Base-by-base conservation (phyloP, 2,329 filamentous ascomycete genomes). In the Apiospora pterosperma region DNA sequence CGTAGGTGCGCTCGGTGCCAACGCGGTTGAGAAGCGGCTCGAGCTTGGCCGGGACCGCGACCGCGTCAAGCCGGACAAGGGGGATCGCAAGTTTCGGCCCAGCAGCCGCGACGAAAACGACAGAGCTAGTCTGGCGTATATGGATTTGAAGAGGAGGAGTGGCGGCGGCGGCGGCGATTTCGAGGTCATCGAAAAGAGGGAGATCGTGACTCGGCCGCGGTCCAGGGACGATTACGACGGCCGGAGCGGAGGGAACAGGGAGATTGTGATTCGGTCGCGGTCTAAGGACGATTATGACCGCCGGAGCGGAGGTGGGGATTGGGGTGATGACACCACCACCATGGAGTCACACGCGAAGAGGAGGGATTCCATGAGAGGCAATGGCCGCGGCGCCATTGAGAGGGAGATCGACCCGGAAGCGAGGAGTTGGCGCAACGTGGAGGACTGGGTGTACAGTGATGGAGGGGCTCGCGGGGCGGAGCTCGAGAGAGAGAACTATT, bases 1-100 rank as follows among this genome's bases (percentile, higher is more conserved):
- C 4, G 83, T 85, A 0, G 84, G 84, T 3, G 84, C 84, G 4
- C 76, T 87, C 11, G 84, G 83, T 5, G 84, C 84, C 14, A 87
- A 76, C 60, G 74, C 73, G 21, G 70, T 74, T 12, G 73, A 74
- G 71, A 75, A 73, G 67, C 68, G 71, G 23, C 66, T 77, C 36
- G 72, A 76, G 64, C 61, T 66, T 4, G 69, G 70, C 16, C 72
- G 73, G n/a, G 71, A 71, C n/a, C 66, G 68, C 34, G 73, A 73
- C 41, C 64, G 66, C 48, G 62, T 34, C 14, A 36, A 58, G 25
- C 38, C 64, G 60, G 66, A 69, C 68, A 69, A 74, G 65, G 70
- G 70, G 71, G 72, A 73, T 64, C 68, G 69, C 62, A 71, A 65
- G 65, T 71, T 67, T 65, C 61, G 68, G 44, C 62, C 66, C 3